phyloP scores from a whole-genome alignment of 78 protist genomes.

The Mantamonas sphyraenae region DNA sequence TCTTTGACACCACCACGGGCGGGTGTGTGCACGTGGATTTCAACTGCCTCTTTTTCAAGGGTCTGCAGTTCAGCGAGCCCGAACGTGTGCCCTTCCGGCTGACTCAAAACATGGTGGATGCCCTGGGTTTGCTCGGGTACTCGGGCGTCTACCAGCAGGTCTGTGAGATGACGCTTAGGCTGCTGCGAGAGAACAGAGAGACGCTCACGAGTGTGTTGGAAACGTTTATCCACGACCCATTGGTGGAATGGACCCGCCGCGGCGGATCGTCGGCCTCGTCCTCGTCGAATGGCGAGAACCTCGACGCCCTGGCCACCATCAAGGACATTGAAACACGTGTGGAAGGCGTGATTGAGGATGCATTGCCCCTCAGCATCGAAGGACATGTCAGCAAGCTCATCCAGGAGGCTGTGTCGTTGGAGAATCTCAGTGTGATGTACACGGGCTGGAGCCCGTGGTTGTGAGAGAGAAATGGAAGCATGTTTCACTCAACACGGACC shows the following conservation, averaged over 20 bases:
- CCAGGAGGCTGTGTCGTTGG: neutral
- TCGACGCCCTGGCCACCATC: neutral
- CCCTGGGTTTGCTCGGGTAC: constrained; percentile 66
- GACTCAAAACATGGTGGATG: constrained; percentile 87
- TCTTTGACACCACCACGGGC: constrained; percentile 69
- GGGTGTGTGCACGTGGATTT: constrained; percentile 86
- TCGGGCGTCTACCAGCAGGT: constrained; percentile 62
- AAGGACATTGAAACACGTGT: neutral
- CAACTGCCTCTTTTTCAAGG: constrained; percentile 84
- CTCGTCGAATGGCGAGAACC: neutral
- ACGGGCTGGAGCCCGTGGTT: constrained; percentile 63
- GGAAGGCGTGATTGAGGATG: neutral
- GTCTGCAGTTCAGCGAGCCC: constrained; percentile 52
- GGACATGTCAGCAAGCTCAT: constrained; percentile 35
- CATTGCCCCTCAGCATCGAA: constrained; percentile 23
- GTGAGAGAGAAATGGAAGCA: constrained; percentile 5
- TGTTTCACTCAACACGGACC: too few species aligned
- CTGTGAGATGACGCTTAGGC: constrained; percentile 63
- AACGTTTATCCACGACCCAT: constrained; percentile 86
- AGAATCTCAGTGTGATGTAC: constrained; percentile 33
- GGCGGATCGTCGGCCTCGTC: neutral
- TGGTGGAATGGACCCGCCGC: constrained; percentile 52
- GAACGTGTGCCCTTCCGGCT: constrained; percentile 91
- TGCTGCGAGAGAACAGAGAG: constrained; percentile 50
- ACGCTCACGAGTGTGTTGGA: constrained; percentile 78